Conservation (phyloP, 805 yeast genomes). For the Diddensiella santjacobensis region DNA sequence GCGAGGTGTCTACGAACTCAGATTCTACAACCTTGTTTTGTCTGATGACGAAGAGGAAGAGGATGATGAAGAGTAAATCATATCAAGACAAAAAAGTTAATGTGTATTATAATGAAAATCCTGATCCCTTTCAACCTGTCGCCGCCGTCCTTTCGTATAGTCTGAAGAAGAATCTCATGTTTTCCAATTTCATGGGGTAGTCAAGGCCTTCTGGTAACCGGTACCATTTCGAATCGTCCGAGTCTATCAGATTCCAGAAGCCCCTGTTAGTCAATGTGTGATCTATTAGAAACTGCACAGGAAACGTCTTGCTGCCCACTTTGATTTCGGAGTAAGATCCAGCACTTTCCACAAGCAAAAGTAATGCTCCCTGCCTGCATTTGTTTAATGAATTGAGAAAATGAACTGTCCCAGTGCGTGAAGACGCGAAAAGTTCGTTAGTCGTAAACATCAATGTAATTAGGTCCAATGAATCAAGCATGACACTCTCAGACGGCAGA, state of each 20-base stretch:
- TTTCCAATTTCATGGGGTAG: constrained; percentile 71
- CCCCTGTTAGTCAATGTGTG: constrained; percentile 62
- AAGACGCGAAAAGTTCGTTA: constrained; percentile 74
- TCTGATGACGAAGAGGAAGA: constrained; percentile 95
- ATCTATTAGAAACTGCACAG: constrained; percentile 76
- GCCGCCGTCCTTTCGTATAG: constrained; percentile 54
- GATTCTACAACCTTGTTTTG: constrained; percentile 98
- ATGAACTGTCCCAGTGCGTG: constrained; percentile 56
- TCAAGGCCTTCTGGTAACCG: constrained; percentile 50
- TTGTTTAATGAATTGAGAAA: constrained; percentile 52
- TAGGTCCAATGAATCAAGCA: constrained; percentile 39
- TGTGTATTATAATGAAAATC: neutral
- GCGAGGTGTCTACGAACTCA: constrained; percentile 93
- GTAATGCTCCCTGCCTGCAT: constrained; percentile 54
- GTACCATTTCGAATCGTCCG: constrained; percentile 80
- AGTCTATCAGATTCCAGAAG: constrained; percentile 61
- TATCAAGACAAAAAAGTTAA: neutral
- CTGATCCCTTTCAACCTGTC: neutral
- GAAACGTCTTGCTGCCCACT: constrained; percentile 73
- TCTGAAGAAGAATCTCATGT: constrained; percentile 82
- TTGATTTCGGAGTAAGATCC: constrained; percentile 82
- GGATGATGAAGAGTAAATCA: constrained; percentile 41
- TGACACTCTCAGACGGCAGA: constrained; percentile 23
- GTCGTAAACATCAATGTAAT: constrained; percentile 81
- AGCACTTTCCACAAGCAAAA: constrained; percentile 80